Evolutionary conservation across 2,329 filamentous ascomycete genomes (phyloP), one percentile per base, ranked within the genome.

Genomic region (Ascomycota sp.): DNA sequence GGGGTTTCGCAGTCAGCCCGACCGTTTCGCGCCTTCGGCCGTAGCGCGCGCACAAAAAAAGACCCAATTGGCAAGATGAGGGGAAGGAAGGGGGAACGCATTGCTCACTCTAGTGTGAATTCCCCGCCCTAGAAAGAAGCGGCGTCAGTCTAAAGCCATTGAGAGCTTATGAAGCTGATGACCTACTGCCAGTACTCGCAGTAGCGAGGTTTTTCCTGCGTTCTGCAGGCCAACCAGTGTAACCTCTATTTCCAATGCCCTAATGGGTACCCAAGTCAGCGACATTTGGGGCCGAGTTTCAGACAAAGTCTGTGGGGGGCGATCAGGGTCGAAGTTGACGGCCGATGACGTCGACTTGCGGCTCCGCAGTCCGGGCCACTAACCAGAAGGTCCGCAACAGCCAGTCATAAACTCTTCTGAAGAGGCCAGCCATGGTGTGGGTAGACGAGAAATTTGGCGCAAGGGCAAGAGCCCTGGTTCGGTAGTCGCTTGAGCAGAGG

Each of bases 241-340:
- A 51, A 98, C 86, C 58, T 98, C 89, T 85, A 98, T 94, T 63
- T 98, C 89, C 41, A 85, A 92, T 42, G 86, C 83, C 89, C 86
- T 94, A 40, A 17, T 23, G 13, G 19, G 20, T 17, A 12, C 15
- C 11, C 7, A 17, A 7, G 30, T 28, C 15, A 7, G 8, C 22
- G 36, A 33, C 30, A n/a, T n/a, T n/a, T n/a, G n/a, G n/a, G n/a
- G n/a, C n/a, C n/a, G n/a, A n/a, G n/a, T n/a, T n/a, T n/a, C n/a
- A n/a, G n/a, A n/a, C n/a, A n/a, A n/a, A n/a, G n/a, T n/a, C n/a
- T n/a, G n/a, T n/a, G n/a, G n/a, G n/a, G n/a, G n/a, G n/a, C n/a
- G n/a, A n/a, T n/a, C n/a, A n/a, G n/a, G n/a, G n/a, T n/a, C n/a
- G n/a, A n/a, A n/a, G n/a, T n/a, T 20, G 23, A 13, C 25, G 20